Evolutionary conservation across 331 rosid species (phyloP), one percentile per base, ranked within the genome.

Genomic region (Cydonia oblonga): DNA sequence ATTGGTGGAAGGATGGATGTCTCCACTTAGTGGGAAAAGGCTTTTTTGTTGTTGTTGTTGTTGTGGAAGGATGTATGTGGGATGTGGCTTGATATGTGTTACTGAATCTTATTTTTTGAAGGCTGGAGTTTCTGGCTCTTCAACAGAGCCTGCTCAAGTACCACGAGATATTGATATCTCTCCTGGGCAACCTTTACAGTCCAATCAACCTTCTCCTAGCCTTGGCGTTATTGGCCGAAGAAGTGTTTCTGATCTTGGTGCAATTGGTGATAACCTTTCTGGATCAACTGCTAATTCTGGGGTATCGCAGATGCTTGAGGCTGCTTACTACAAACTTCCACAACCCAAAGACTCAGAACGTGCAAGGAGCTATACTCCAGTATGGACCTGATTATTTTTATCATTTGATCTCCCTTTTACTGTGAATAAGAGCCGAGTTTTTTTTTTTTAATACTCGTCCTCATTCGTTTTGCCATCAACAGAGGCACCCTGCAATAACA

Each of bases 191-290:
- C 96, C 96, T 71, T 84, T 95, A 65, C 97, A 88, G 82, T 62
- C 93, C 64, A 87, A 73, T 80, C 99, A 88, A 80, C 75, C 92
- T 64, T 73, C 92, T 81, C 84, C 86, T 44, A 84, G 89, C 84
- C 96, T 88, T 64, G 97, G 99, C 38, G 93, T 91, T 83, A 91
- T 91, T 80, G 99, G 99, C 66, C 87, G 99, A 73, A 95, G 99
- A 86, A 90, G 88, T 83, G 90, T 86, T 83, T 79, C 89, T 53
- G 96, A 91, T 65, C 87, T 87, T 76, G 97, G 96, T 79, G 85
- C 97, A 73, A 90, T 95, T 76, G 99, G 97, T 19, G 88, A 91
- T 83, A 87, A 59, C 81, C 85, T 91, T 42, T 74, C 86, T 28
- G 96, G 84, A 69, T 79, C 88, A 22, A 76, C 84, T 68, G 80